Conservation (phyloP, 2,329 filamentous ascomycete genomes). For the Sporothrix sp. region DNA sequence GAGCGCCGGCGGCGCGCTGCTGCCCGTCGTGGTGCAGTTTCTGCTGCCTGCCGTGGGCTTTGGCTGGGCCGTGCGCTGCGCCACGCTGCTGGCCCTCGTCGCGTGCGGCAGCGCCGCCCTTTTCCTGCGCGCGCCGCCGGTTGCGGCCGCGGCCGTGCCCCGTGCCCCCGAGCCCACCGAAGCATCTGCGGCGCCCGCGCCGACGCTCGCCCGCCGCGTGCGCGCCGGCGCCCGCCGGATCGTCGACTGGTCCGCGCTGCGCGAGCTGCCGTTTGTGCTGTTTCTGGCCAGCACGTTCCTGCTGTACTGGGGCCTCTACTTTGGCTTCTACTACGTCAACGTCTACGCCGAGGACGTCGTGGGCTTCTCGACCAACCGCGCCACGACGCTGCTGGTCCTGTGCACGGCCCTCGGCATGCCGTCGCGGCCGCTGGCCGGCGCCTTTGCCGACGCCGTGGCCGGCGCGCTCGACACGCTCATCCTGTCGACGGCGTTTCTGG, state of each 20-base stretch:
- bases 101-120: conserved; percentile 32
- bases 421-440: conserved; percentile 42
- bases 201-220: background rate
- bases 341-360: conserved; percentile 28
- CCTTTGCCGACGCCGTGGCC: conserved; percentile 40
- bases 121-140: conserved; percentile 26
- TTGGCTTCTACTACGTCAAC: conserved; percentile 39
- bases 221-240: conserved; percentile 30
- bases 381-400: conserved; percentile 46
- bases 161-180: no score
- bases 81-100: conserved; percentile 49
- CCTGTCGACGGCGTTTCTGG: conserved; percentile 32
- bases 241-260: conserved; percentile 41
- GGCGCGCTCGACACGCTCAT: conserved; percentile 46
- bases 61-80: conserved; percentile 51
- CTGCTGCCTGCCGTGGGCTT: conserved; percentile 54
- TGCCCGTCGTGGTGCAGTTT: conserved; percentile 48
- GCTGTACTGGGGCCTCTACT: conserved; percentile 42
- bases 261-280: conserved; percentile 36
- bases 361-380: conserved; percentile 37
- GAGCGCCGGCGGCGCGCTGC: conserved; percentile 52
- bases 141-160: no score
- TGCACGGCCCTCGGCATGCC: conserved; percentile 47
- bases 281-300: conserved; percentile 30
- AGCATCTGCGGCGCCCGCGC: background rate